Conservation (phyloP, 176 grass and related monocot genomes). For the Ensete glaucum region DNA sequence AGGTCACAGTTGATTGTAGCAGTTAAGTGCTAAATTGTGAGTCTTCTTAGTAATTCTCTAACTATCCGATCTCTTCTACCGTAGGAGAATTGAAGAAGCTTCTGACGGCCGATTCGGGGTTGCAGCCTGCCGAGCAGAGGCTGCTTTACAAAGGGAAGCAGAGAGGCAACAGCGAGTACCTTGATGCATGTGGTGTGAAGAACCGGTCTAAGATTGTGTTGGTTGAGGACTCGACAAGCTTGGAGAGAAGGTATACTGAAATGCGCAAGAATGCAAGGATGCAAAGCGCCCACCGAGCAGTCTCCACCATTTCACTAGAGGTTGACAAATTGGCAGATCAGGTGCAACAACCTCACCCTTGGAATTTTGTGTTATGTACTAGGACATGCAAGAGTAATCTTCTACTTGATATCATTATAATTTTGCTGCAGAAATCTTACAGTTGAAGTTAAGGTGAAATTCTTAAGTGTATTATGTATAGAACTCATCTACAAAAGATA, state of each 20-base stretch:
- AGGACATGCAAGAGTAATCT: too few species aligned
- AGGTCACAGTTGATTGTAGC: too few species aligned
- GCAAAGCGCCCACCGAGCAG: constrained; percentile 53
- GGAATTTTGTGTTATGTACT: too few species aligned
- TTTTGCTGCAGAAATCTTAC: too few species aligned
- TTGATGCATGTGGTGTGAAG: constrained; percentile 75
- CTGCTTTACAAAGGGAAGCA: constrained; percentile 60
- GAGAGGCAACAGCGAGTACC: constrained; percentile 48
- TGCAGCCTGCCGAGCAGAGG: constrained; percentile 66
- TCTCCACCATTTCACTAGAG: constrained; percentile 57
- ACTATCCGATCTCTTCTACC: too few species aligned
- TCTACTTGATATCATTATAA: too few species aligned
- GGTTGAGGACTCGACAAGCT: constrained; percentile 51
- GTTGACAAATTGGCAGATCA: constrained; percentile 82
- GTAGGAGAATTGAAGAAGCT: constrained; percentile 91
- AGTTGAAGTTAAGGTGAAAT: too few species aligned
- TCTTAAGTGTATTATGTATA: too few species aligned
- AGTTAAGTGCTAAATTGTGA: too few species aligned
- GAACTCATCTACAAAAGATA: too few species aligned
- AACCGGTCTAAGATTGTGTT: constrained; percentile 74
- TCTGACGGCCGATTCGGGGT: constrained; percentile 47
- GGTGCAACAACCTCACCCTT: constrained; percentile 24
- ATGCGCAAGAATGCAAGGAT: constrained; percentile 55
- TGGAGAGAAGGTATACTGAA: constrained; percentile 75
- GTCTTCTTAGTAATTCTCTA: too few species aligned